A percentile compares a stretch with the other conserved stretches of the same genome.
phyloP scores from a whole-genome alignment of 495 filamentous ascomycete genomes.

The Trichoderma parareesei region DNA sequence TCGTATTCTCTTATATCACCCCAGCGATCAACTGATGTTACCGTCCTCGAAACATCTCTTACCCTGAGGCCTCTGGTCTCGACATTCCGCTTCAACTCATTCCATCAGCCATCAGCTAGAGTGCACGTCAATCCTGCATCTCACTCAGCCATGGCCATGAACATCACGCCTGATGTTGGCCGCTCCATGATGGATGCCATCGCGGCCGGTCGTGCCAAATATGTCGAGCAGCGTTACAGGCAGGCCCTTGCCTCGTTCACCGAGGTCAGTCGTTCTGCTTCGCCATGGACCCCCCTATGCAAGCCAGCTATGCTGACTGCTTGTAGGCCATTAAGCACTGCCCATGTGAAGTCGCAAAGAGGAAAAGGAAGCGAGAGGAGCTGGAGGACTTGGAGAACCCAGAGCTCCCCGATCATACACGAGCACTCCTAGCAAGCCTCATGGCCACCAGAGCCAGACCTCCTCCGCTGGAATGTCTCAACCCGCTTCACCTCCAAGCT shows the following conservation, averaged over 20 bases:
- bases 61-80: too few species aligned
- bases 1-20: too few species aligned
- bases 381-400: not conserved
- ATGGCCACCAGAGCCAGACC: too few species aligned
- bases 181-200: not conserved
- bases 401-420: not conserved
- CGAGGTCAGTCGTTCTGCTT: not conserved
- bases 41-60: too few species aligned
- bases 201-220: not conserved
- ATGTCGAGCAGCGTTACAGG: conserved; percentile 3
- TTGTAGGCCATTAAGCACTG: conserved; percentile 8
- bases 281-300: not conserved
- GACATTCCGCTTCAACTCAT: not conserved
- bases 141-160: not conserved
- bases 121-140: not conserved
- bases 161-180: not conserved
- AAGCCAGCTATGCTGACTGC: not conserved
- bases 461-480: not conserved
- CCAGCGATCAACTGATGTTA: too few species aligned
- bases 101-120: not conserved
- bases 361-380: not conserved
- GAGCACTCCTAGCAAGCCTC: not conserved
- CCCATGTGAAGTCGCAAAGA: not conserved
- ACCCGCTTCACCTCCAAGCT: conserved; percentile 3
- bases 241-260: conserved; percentile 8